Conservation (phyloP, 805 yeast species). For the Candida boleticola region DNA sequence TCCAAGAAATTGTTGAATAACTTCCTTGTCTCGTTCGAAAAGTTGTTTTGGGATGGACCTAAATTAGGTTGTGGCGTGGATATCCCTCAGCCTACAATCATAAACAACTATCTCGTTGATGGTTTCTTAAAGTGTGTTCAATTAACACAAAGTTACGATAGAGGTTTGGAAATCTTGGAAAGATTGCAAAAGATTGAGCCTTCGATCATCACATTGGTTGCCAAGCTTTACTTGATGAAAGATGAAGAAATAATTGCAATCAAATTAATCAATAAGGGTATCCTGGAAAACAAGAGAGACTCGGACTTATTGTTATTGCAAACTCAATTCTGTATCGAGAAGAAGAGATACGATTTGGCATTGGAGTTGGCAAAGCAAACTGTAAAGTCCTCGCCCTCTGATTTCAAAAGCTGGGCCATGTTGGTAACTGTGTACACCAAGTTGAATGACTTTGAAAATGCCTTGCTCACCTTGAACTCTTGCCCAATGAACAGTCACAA, state of each 20-base stretch:
- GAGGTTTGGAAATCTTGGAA: slow-evolving; percentile 58
- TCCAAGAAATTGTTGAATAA: slow-evolving; percentile 40
- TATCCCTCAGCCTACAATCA: slow-evolving; percentile 62
- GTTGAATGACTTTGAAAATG: slow-evolving; percentile 65
- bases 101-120: slow-evolving; percentile 70
- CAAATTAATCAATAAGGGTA: slow-evolving; percentile 49
- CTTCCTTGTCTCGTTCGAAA: slow-evolving; percentile 65
- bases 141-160: slow-evolving; percentile 61
- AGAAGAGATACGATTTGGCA: slow-evolving; percentile 54
- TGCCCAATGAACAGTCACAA: slow-evolving; percentile 79
- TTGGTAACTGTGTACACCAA: slow-evolving; percentile 63
- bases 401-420: slow-evolving; percentile 70
- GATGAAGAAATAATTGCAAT: slow-evolving; percentile 64
- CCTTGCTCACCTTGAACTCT: slow-evolving; percentile 69
- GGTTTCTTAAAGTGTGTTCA: slow-evolving; percentile 64
- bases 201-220: slow-evolving; percentile 55
- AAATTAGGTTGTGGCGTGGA: slow-evolving; percentile 65
- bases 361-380: slow-evolving; percentile 59
- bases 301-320: slow-evolving; percentile 54
- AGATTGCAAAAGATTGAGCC: slow-evolving; percentile 53
- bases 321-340: slow-evolving; percentile 55
- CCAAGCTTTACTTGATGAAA: slow-evolving; percentile 49
- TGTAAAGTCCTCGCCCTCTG: slow-evolving; percentile 71
- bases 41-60: slow-evolving; percentile 63
- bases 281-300: slow-evolving; percentile 50